Percentiles rank a stretch among this genome's conserved stretches.
Evolutionary conservation across 164 flowering plant genomes (phyloP).

Genomic region (Macadamia integrifolia): DNA sequence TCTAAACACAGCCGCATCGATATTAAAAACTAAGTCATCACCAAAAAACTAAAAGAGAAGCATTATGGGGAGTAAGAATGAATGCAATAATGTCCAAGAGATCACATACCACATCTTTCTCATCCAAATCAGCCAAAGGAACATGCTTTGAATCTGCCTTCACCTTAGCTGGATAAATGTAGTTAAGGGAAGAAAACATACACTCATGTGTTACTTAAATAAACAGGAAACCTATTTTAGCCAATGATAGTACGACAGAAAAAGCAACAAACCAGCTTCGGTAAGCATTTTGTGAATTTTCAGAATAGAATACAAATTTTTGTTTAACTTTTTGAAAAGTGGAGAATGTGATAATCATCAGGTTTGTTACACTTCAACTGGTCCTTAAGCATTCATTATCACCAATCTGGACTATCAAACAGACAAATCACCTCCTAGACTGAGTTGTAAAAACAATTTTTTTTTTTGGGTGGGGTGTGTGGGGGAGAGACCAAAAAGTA

Average conservation of each 20-base stretch:
- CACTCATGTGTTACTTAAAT: neutral
- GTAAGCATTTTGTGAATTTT: neutral
- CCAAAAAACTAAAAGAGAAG: no score
- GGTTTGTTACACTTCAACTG: no score
- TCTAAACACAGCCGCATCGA: no score
- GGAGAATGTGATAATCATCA: neutral
- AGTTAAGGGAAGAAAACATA: conserved; percentile 13
- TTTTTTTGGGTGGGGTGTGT: no score
- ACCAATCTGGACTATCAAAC: neutral
- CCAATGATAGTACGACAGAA: neutral
- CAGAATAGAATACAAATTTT: neutral
- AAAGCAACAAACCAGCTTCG: neutral
- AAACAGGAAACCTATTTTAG: neutral
- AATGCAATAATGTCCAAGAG: neutral
- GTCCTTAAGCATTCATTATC: neutral
- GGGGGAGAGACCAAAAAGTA: no score
- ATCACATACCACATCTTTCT: conserved; percentile 28
- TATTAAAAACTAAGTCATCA: no score
- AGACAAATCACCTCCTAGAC: neutral
- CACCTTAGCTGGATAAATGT: conserved; percentile 15
- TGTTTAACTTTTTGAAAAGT: neutral
- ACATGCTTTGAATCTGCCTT: conserved; percentile 17
- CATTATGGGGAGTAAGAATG: no score
- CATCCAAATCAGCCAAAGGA: conserved; percentile 8
- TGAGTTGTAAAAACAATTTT: neutral